A percentile compares a stretch with the other conserved stretches of the same genome.
These are phyloP conservation scores for Daedaleopsis sinensis DNA, from an alignment of 768 basidiomycete species.

Conservation along the genomic window DNA sequence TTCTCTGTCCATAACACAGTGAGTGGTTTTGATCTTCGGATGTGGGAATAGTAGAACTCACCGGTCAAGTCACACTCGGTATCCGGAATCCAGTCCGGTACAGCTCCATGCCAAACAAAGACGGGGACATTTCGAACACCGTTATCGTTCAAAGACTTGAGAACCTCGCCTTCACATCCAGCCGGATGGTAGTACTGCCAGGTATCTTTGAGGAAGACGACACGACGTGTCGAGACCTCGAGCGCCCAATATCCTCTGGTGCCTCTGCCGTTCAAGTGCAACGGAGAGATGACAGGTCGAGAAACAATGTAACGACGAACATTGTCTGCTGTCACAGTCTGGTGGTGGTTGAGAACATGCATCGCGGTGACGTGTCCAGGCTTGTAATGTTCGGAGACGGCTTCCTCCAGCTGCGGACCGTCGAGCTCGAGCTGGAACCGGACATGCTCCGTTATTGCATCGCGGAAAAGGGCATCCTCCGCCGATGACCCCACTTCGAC, in stretches of 20 bases:
- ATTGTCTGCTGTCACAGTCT: not conserved
- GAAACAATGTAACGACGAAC: slow-evolving; percentile 6
- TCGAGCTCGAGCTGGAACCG: not conserved
- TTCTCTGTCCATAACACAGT: too few species aligned
- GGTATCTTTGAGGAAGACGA: slow-evolving; percentile 16
- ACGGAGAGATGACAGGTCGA: slow-evolving; percentile 5
- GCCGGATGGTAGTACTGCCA: not conserved
- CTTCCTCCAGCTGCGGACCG: too few species aligned
- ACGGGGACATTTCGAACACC: slow-evolving; percentile 1
- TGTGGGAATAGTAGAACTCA: too few species aligned
- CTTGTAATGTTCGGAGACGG: slow-evolving; percentile 7
- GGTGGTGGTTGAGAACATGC: not conserved
- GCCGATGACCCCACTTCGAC: not conserved
- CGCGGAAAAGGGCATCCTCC: not conserved
- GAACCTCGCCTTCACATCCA: not conserved
- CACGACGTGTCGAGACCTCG: too few species aligned
- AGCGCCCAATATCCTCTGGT: too few species aligned
- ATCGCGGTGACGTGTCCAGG: not conserved
- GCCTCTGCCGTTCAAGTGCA: too few species aligned
- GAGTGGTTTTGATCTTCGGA: too few species aligned
- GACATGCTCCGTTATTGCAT: not conserved
- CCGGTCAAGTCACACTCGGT: too few species aligned
- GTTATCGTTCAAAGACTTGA: not conserved
- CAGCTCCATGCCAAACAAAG: slow-evolving; percentile 5
- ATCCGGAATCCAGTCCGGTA: too few species aligned